These are phyloP conservation scores for Neurospora terricola DNA, from an alignment of 495 filamentous ascomycete species.

Conservation along the genomic window DNA sequence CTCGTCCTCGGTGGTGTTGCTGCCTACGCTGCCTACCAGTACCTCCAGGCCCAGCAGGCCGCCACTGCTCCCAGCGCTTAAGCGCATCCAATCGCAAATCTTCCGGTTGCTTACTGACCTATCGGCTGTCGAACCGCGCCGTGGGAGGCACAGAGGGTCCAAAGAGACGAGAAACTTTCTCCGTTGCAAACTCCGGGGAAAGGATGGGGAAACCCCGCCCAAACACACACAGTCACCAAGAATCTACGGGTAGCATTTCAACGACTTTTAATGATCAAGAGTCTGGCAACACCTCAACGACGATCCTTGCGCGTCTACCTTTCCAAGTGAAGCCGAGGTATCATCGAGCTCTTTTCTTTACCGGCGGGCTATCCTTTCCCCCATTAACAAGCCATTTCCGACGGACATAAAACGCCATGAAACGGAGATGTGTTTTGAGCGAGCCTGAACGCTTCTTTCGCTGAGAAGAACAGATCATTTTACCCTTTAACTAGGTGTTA, in stretches of 20 bases:
- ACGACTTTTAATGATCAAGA: neutral
- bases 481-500: neutral
- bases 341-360: neutral
- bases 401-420: neutral
- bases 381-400: neutral
- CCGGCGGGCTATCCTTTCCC: neutral
- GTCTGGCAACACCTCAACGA: neutral
- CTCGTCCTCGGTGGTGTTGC: constrained; percentile 65
- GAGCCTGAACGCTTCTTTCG: neutral
- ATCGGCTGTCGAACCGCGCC: neutral
- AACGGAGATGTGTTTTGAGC: neutral
- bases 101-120: neutral
- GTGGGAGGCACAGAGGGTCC: neutral
- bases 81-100: neutral
- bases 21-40: constrained; percentile 82
- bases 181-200: neutral
- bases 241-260: neutral
- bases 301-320: neutral
- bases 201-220: neutral
- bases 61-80: constrained; percentile 21
- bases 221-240: neutral
- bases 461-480: neutral
- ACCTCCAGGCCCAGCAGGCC: constrained; percentile 56
- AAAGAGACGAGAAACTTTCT: neutral
- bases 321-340: neutral